Evolutionary conservation across 2,329 filamentous ascomycete genomes (phyloP).

Genomic region (Cercospora citrullina): DNA sequence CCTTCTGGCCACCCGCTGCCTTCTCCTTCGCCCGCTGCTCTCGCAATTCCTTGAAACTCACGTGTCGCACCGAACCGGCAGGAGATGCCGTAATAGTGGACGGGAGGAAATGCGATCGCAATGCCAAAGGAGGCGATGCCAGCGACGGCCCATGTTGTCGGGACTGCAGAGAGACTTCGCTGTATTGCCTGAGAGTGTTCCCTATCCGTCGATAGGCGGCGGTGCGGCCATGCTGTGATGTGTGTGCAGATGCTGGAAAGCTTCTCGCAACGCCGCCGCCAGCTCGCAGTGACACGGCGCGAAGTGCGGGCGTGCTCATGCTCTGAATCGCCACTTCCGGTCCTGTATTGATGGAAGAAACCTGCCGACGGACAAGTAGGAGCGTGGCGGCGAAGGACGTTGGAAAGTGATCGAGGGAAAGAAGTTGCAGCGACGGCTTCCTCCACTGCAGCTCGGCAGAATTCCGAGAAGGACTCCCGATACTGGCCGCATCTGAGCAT

Average conservation of each 20-base stretch:
- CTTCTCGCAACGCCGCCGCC: conserved; percentile 42
- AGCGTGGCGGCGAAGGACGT: conserved; percentile 9
- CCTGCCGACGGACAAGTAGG: conserved; percentile 9
- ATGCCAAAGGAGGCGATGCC: conserved; percentile 38
- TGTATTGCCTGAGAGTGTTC: conserved; percentile 29
- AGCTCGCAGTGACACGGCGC: conserved; percentile 45
- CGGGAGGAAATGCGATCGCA: conserved; percentile 48
- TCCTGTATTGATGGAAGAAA: conserved; percentile 10
- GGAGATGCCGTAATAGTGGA: conserved; percentile 44
- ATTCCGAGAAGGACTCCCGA: background rate
- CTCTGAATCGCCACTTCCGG: conserved; percentile 31
- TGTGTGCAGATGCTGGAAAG: conserved; percentile 40
- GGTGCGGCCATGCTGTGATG: conserved; percentile 48
- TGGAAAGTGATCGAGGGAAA: background rate
- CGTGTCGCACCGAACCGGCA: conserved; percentile 47
- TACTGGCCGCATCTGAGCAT: background rate
- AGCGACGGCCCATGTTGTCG: conserved; percentile 29
- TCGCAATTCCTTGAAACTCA: conserved; percentile 45
- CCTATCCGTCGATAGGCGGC: conserved; percentile 52
- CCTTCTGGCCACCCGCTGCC: conserved; percentile 42
- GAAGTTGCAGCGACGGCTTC: conserved; percentile 9
- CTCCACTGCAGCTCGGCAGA: conserved; percentile 1
- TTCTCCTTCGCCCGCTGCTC: conserved; percentile 40
- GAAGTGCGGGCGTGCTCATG: conserved; percentile 48
- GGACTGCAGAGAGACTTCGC: conserved; percentile 34